These are phyloP conservation scores for Massospora cicadina DNA, from an alignment of 371 early-diverging fungal species.

Conservation along the genomic window DNA sequence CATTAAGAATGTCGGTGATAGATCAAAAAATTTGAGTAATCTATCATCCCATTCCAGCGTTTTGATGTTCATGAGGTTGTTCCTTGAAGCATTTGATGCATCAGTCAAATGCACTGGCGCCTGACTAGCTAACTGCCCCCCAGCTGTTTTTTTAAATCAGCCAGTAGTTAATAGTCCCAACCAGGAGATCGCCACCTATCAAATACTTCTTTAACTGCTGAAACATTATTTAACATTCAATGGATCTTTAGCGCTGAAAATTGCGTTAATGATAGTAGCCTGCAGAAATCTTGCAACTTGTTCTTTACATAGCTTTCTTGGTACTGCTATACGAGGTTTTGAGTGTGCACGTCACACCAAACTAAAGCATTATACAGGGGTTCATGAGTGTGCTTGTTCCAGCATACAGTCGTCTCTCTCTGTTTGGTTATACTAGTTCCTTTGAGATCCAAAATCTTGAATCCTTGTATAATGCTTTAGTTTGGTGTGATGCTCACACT, in stretches of 20 bases:
- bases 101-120: slow-evolving; percentile 54
- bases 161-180: slow-evolving; percentile 92
- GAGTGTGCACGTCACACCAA: slow-evolving; percentile 84
- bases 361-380: slow-evolving; percentile 81
- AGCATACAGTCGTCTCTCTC: slow-evolving; percentile 79
- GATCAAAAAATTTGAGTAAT: slow-evolving; percentile 51
- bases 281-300: slow-evolving; percentile 28
- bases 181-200: slow-evolving; percentile 42
- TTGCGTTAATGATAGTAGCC: slow-evolving; percentile 84
- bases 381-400: slow-evolving; percentile 68
- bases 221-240: slow-evolving; percentile 78
- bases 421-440: slow-evolving; percentile 91
- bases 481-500: slow-evolving; percentile 89
- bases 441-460: slow-evolving; percentile 62
- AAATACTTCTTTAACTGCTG: slow-evolving; percentile 40
- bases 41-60: slow-evolving; percentile 65
- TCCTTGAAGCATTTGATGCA: slow-evolving; percentile 88
- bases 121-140: neutral
- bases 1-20: slow-evolving; percentile 45
- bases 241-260: slow-evolving; percentile 82
- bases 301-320: slow-evolving; percentile 21
- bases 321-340: slow-evolving; percentile 44
- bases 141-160: slow-evolving; percentile 45
- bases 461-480: slow-evolving; percentile 74
- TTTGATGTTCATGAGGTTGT: slow-evolving; percentile 81